phyloP scores from a whole-genome alignment of 2,329 filamentous ascomycete species.

The Ophiosphaerella korrae region DNA sequence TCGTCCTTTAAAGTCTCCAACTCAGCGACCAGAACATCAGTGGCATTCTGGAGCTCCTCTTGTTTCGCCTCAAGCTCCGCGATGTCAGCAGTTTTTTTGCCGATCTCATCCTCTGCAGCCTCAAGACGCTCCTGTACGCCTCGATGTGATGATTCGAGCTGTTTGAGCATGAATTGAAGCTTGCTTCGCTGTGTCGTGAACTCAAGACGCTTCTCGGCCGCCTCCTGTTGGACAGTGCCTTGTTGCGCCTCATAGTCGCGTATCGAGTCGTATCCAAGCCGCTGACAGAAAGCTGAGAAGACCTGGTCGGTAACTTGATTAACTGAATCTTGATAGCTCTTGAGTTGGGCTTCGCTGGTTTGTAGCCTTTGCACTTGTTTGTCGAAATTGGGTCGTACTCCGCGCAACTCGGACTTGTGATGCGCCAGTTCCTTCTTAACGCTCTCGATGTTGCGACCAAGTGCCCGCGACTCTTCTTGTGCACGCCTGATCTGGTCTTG shows the following conservation, averaged over 20 bases:
- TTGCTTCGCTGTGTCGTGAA: conserved; percentile 78
- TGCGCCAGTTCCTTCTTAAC: conserved; percentile 82
- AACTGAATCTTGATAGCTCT: conserved; percentile 67
- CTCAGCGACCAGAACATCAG: conserved; percentile 75
- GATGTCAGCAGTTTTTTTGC: conserved; percentile 71
- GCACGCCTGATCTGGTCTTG: conserved; percentile 75
- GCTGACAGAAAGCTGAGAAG: conserved; percentile 82
- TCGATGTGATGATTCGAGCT: conserved; percentile 73
- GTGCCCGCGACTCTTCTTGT: conserved; percentile 75
- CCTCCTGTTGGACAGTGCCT: conserved; percentile 88
- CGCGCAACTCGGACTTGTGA: conserved; percentile 72
- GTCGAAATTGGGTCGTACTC: conserved; percentile 77
- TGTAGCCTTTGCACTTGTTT: conserved; percentile 73
- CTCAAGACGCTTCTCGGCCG: conserved; percentile 81
- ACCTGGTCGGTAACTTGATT: conserved; percentile 85
- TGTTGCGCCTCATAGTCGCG: conserved; percentile 93
- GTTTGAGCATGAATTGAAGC: conserved; percentile 65
- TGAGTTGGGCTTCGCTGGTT: conserved; percentile 62
- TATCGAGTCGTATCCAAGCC: conserved; percentile 86
- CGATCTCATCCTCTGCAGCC: conserved; percentile 68
- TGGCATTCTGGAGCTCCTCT: conserved; percentile 71
- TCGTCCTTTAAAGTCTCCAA: conserved; percentile 76
- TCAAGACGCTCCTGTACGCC: conserved; percentile 72
- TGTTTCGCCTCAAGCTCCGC: conserved; percentile 69
- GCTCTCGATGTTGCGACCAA: conserved; percentile 82